These are phyloP conservation scores for Penicillium malachiteum DNA, from an alignment of 495 filamentous ascomycete species.

Conservation along the genomic window DNA sequence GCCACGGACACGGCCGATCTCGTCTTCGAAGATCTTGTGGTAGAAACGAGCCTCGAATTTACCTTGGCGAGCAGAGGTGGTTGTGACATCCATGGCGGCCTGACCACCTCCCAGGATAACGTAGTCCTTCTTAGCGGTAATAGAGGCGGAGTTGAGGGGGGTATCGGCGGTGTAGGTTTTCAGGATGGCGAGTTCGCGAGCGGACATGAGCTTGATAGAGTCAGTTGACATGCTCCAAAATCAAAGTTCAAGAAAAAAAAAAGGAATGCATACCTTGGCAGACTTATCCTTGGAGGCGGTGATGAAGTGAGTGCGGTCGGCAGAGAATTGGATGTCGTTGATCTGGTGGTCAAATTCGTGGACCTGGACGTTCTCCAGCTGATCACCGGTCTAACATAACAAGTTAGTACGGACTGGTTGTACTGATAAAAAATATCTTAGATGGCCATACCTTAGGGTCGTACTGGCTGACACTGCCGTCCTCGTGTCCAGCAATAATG, in stretches of 20 bases:
- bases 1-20: slow-evolving; percentile 93
- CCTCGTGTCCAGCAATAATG: slow-evolving; percentile 97
- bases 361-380: slow-evolving; percentile 70
- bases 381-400: slow-evolving; percentile 68
- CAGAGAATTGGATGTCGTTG: slow-evolving; percentile 91
- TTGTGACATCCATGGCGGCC: slow-evolving; percentile 99
- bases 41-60: slow-evolving; percentile 99
- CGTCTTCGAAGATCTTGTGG: slow-evolving; percentile 98
- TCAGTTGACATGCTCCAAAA: slow-evolving; percentile 4
- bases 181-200: slow-evolving; percentile 80
- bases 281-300: slow-evolving; percentile 97
- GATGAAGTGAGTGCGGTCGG: slow-evolving; percentile 95
- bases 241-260: background rate
- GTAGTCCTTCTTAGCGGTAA: slow-evolving; percentile 93
- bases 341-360: slow-evolving; percentile 84
- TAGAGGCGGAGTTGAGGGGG: slow-evolving; percentile 91
- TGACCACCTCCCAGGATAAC: slow-evolving; percentile 97
- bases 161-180: slow-evolving; percentile 93
- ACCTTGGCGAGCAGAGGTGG: slow-evolving; percentile 86
- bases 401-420: slow-evolving; percentile 11
- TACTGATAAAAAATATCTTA: background rate
- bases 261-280: slow-evolving; percentile 64
- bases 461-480: slow-evolving; percentile 90
- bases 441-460: slow-evolving; percentile 74
- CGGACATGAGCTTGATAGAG: slow-evolving; percentile 64